Base-by-base conservation (phyloP, 148 eudicot species). In the Oxyria digyna region DNA sequence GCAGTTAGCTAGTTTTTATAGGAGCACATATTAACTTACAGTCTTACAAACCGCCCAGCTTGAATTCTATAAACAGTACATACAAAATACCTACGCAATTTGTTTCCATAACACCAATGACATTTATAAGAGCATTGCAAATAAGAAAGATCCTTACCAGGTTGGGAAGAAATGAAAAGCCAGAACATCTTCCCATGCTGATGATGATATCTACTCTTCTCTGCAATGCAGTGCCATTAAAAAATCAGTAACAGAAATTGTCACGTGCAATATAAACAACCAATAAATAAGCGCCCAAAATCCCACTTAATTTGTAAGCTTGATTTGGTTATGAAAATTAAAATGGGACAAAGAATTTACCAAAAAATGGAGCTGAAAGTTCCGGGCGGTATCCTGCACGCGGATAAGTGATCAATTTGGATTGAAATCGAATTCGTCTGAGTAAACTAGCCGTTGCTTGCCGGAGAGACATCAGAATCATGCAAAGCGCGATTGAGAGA, bases 161-260 rank as follows among this genome's bases (percentile, higher is more conserved):
- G 69, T 41, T 66, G 69, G 20, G 69, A 45, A 35, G 69, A 66
- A 41, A 66, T 4, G 33, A 66, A 66, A 18, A 66, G 26, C 69
- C 69, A 66, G 45, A 37, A 18, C 69, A 66, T n/a, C 46, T 23
- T 24, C 31, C 69, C 69, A 14, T 37, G 29, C 46, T 66, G 69
- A 20, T 38, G 46, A 35, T 37, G 46, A 66, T 15, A 35, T 66
- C 26, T 66, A 26, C 46, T 66, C 69, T 38, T 37, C 29, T 66
- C 69, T 66, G 31, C 45, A 66, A 64, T n/a, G 7, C 14, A 55
- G 17, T 24, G 27, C 38, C 65, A 59, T 14, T 59, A 18, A 59
- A 59, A 59, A 59, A 12, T 14, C 9, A 9, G 62, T 23, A 29
- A 59, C 64, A 59, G 37, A 59, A 59, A 15, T 5, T 24, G 12